A percentile compares a stretch with the other conserved stretches of the same genome.
phyloP scores from a whole-genome alignment of 129 eudicot species.

The Dittrichia graveolens region DNA sequence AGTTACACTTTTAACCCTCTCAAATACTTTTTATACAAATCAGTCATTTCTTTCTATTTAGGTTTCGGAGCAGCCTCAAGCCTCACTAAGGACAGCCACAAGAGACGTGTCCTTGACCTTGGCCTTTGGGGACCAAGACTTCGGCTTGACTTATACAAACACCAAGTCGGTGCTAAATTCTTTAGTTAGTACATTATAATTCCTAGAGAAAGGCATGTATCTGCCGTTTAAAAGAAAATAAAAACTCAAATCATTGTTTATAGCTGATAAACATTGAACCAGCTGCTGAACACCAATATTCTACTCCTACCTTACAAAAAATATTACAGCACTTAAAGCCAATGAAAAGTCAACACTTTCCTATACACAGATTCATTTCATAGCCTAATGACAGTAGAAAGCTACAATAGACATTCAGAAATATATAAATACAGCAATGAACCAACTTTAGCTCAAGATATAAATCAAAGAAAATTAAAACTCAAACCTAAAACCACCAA shows the following conservation, averaged over 20 bases:
- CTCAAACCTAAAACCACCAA: conserved; percentile 11
- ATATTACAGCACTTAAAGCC: conserved; percentile 38
- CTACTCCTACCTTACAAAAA: conserved; percentile 17
- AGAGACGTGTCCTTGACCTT: too few species aligned
- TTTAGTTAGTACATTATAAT: too few species aligned
- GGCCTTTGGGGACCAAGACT: too few species aligned
- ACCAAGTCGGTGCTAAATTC: too few species aligned
- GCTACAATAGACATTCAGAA: conserved; percentile 29
- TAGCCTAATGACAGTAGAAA: conserved; percentile 28
- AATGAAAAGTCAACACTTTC: conserved; percentile 17
- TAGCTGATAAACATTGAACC: background rate
- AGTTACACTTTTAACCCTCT: too few species aligned
- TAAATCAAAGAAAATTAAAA: conserved; percentile 15
- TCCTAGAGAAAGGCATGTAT: too few species aligned
- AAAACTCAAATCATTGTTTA: background rate
- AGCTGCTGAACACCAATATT: background rate
- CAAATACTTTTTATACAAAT: too few species aligned
- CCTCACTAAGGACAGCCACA: too few species aligned
- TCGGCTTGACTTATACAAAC: too few species aligned
- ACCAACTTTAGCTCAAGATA: conserved; percentile 37
- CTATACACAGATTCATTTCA: conserved; percentile 40
- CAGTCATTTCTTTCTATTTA: too few species aligned
- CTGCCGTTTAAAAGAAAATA: too few species aligned
- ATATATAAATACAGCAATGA: conserved; percentile 17
- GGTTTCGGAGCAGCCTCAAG: too few species aligned